Conservation (phyloP, 306 rosid species). For the Vicia faba region DNA sequence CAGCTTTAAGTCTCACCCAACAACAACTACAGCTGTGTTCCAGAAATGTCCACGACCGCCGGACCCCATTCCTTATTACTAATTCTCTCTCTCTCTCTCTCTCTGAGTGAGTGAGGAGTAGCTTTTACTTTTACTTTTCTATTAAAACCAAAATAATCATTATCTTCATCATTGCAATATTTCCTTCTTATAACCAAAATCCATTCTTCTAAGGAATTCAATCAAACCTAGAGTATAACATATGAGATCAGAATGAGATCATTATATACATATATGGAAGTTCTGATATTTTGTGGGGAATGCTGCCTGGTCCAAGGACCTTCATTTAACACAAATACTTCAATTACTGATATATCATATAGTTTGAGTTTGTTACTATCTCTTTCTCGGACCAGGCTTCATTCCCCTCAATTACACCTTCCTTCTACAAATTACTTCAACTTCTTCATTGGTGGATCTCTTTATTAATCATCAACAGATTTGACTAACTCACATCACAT, state of each 20-base stretch:
- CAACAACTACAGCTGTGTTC: slow-evolving; percentile 10
- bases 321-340: not conserved
- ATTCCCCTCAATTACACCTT: slow-evolving; percentile 72
- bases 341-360: not conserved
- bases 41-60: slow-evolving; percentile 33
- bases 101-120: not conserved
- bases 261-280: slow-evolving; percentile 37
- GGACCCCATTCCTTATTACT: slow-evolving; percentile 25
- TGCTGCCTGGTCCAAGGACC: slow-evolving; percentile 63
- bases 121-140: slow-evolving; percentile 40
- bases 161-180: slow-evolving; percentile 41
- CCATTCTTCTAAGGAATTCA: not conserved
- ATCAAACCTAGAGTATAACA: not conserved
- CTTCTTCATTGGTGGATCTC: slow-evolving; percentile 10
- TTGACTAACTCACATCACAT: slow-evolving; percentile 34
- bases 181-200: not conserved
- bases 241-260: not conserved
- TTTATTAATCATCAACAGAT: slow-evolving; percentile 48
- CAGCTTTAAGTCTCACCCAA: slow-evolving; percentile 1
- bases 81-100: slow-evolving; percentile 29
- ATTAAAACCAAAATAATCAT: slow-evolving; percentile 48
- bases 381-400: slow-evolving; percentile 88
- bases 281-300: slow-evolving; percentile 63
- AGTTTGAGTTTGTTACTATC: not conserved
- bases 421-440: not conserved